Evolutionary conservation across 495 filamentous ascomycete species (phyloP).

Genomic region (Xylaria intraflava): DNA sequence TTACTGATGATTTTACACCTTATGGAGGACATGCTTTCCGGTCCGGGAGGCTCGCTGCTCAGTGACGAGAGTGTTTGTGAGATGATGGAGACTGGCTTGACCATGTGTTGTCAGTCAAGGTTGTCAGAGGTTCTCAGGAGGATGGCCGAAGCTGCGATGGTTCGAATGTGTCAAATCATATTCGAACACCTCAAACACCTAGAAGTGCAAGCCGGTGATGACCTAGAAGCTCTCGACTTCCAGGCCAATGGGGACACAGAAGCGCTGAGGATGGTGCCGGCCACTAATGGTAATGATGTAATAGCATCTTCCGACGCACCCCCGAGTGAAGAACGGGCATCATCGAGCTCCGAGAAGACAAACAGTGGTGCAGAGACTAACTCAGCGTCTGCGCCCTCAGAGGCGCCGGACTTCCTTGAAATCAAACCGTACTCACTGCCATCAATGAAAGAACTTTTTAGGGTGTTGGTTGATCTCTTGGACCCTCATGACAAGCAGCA

Average conservation of each 20-base stretch:
- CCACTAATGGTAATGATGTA: slow-evolving; percentile 62
- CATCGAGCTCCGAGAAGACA: slow-evolving; percentile 37
- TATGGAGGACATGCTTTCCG: slow-evolving; percentile 96
- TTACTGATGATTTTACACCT: slow-evolving; percentile 87
- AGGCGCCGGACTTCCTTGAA: slow-evolving; percentile 40
- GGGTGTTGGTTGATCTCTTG: slow-evolving; percentile 89
- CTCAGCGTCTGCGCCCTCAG: slow-evolving; percentile 16
- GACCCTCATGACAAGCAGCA: slow-evolving; percentile 89
- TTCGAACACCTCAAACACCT: slow-evolving; percentile 87
- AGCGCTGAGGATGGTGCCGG: slow-evolving; percentile 79
- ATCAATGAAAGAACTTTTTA: slow-evolving; percentile 88
- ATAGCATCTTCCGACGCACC: slow-evolving; percentile 38
- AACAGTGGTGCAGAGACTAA: slow-evolving; percentile 19
- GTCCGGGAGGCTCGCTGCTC: slow-evolving; percentile 81
- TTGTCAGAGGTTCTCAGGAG: slow-evolving; percentile 85
- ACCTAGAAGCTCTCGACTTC: slow-evolving; percentile 52
- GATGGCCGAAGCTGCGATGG: slow-evolving; percentile 94
- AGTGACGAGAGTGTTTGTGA: slow-evolving; percentile 97
- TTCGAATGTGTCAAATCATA: slow-evolving; percentile 96
- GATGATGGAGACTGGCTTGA: slow-evolving; percentile 98
- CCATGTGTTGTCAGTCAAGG: slow-evolving; percentile 91
- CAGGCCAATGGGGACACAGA: slow-evolving; percentile 62
- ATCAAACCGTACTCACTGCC: slow-evolving; percentile 87
- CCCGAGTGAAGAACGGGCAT: slow-evolving; percentile 41
- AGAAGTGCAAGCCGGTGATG: slow-evolving; percentile 60